phyloP scores from a whole-genome alignment of 768 basidiomycete genomes.

The Termitomyces sp. region DNA sequence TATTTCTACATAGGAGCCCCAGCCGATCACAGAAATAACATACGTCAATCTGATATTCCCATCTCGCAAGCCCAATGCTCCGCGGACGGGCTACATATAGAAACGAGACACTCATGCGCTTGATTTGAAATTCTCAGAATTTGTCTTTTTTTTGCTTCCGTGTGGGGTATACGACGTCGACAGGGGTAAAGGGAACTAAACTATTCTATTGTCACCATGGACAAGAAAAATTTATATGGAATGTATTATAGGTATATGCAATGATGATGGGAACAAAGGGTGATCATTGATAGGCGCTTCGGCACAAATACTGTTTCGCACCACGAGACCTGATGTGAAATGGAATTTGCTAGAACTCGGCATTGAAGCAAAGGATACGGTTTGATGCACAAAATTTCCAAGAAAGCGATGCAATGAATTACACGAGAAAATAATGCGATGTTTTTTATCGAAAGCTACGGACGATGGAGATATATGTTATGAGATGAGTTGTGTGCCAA shows the following conservation, averaged over 20 bases:
- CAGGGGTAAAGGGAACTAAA: no score
- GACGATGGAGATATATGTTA: slow-evolving; percentile 11
- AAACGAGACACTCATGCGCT: background rate
- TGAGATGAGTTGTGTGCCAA: slow-evolving; percentile 11
- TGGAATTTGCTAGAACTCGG: background rate
- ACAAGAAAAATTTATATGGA: background rate
- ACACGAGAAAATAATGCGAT: slow-evolving; percentile 1
- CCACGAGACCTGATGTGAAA: background rate
- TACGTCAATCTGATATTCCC: background rate
- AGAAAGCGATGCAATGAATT: slow-evolving; percentile 1
- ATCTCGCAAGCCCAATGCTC: background rate
- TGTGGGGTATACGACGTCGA: background rate
- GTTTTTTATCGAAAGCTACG: slow-evolving; percentile 13
- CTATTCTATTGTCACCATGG: background rate
- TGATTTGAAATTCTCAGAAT: background rate
- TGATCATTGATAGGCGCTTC: background rate
- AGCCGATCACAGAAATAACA: background rate
- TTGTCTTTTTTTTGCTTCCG: background rate
- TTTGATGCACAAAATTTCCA: background rate
- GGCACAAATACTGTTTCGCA: background rate
- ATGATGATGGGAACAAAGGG: background rate
- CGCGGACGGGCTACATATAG: background rate
- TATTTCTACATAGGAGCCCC: background rate
- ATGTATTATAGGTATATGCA: background rate
- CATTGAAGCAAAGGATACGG: background rate